These are phyloP conservation scores for Aspergillus sclerotialis DNA, from an alignment of 2,329 filamentous ascomycete species.

Conservation along the genomic window DNA sequence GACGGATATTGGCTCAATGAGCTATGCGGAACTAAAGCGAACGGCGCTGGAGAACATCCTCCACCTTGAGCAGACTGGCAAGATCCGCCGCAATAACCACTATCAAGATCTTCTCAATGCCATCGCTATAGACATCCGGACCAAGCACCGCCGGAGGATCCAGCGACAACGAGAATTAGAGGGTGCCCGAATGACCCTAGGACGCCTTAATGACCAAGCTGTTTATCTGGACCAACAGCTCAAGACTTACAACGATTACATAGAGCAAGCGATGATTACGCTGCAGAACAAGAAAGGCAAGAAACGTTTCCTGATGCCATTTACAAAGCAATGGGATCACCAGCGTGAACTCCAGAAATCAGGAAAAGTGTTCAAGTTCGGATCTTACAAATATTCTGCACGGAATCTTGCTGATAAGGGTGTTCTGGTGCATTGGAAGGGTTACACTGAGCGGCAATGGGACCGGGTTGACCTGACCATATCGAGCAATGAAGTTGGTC, in stretches of 20 bases:
- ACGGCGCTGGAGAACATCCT: conserved; percentile 92
- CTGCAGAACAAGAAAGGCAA: conserved; percentile 95
- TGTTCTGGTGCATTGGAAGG: conserved; percentile 85
- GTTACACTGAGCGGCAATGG: conserved; percentile 75
- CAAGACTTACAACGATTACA: conserved; percentile 98
- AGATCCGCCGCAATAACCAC: conserved; percentile 77
- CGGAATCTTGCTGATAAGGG: conserved; percentile 86
- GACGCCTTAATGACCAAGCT: conserved; percentile 55
- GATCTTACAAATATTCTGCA: conserved; percentile 94
- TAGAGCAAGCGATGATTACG: conserved; percentile 96
- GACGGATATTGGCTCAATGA: conserved; percentile 82
- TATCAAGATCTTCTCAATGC: conserved; percentile 98
- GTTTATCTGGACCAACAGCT: conserved; percentile 89
- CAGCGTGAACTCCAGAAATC: conserved; percentile 89
- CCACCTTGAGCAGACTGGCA: conserved; percentile 74
- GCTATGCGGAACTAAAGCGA: conserved; percentile 85
- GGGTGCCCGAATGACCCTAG: conserved; percentile 41
- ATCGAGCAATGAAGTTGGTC: conserved; percentile 84
- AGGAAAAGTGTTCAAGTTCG: conserved; percentile 92
- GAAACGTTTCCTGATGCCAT: conserved; percentile 88
- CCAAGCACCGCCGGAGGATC: conserved; percentile 87
- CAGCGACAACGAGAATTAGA: conserved; percentile 90
- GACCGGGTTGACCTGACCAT: conserved; percentile 92
- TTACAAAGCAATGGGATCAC: conserved; percentile 98
- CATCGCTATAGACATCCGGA: conserved; percentile 92